Evolutionary conservation across 1,284 basidiomycete genomes (phyloP).

Genomic region (Apiotrichum porosum): DNA sequence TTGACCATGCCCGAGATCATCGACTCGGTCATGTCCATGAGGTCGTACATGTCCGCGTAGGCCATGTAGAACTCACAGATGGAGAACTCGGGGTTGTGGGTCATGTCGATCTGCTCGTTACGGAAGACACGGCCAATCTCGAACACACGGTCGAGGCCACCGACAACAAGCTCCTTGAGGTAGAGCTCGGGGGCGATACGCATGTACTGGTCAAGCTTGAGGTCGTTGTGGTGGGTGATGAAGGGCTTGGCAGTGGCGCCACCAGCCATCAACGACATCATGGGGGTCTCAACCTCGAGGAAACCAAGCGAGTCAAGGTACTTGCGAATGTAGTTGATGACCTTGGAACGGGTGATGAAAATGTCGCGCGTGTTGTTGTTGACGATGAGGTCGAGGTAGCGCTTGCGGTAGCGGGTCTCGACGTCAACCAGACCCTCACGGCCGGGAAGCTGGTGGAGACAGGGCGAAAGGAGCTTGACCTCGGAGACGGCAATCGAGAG

Average conservation of each 20-base stretch:
- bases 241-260: slow-evolving; percentile 99
- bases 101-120: slow-evolving; percentile 98
- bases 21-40: slow-evolving; percentile 95
- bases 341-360: slow-evolving; percentile 81
- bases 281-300: slow-evolving; percentile 98
- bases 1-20: slow-evolving; percentile 90
- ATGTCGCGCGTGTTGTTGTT: slow-evolving; percentile 85
- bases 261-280: slow-evolving; percentile 95
- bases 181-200: slow-evolving; percentile 97
- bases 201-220: slow-evolving; percentile 95
- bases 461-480: slow-evolving; percentile 88
- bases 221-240: slow-evolving; percentile 97
- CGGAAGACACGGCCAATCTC: slow-evolving; percentile 98
- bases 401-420: slow-evolving; percentile 96
- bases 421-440: slow-evolving; percentile 83
- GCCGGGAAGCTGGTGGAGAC: slow-evolving; percentile 91
- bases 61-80: slow-evolving; percentile 99
- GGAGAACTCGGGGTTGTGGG: slow-evolving; percentile 94
- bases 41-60: slow-evolving; percentile 97
- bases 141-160: slow-evolving; percentile 94
- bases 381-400: slow-evolving; percentile 97
- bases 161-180: slow-evolving; percentile 96
- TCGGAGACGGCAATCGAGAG: slow-evolving; percentile 79
- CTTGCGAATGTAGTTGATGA: slow-evolving; percentile 86
- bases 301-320: slow-evolving; percentile 91